Conservation (phyloP, 2,329 filamentous ascomycete genomes). For the Colletotrichum sp. region DNA sequence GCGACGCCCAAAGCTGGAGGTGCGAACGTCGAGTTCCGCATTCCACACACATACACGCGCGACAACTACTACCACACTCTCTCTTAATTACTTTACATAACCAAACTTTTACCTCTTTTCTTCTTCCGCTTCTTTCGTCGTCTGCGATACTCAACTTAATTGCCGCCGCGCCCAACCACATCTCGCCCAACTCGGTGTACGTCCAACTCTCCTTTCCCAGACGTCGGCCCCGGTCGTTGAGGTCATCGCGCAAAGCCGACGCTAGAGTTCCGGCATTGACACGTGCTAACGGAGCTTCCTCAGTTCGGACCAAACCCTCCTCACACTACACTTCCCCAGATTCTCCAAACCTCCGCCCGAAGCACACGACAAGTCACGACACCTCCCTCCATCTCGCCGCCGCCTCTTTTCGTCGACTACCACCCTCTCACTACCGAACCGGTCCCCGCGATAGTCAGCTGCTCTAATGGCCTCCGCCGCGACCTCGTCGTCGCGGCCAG, state of each 20-base stretch:
- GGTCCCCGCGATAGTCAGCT: neutral
- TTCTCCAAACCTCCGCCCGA: neutral
- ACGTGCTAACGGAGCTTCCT: conserved; percentile 14
- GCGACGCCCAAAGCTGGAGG: neutral
- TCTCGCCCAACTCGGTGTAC: neutral
- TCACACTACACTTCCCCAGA: neutral
- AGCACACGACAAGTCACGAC: neutral
- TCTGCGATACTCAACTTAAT: neutral
- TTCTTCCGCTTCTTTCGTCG: neutral
- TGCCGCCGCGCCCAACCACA: neutral
- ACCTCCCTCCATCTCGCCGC: neutral
- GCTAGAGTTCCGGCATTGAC: neutral
- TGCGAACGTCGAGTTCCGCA: neutral
- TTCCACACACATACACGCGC: neutral
- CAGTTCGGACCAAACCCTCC: conserved; percentile 1
- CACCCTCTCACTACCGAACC: neutral
- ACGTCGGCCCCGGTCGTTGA: neutral
- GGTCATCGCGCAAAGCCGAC: neutral
- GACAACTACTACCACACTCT: neutral
- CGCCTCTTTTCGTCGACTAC: neutral
- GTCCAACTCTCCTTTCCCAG: neutral
- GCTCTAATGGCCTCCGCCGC: conserved; percentile 14
- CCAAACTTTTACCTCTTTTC: neutral
- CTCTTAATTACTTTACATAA: neutral
- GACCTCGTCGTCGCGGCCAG: conserved; percentile 19